Percentiles rank a stretch among this genome's conserved stretches.
phyloP scores from a whole-genome alignment of 257 asterid species.

The Verbena officinalis region DNA sequence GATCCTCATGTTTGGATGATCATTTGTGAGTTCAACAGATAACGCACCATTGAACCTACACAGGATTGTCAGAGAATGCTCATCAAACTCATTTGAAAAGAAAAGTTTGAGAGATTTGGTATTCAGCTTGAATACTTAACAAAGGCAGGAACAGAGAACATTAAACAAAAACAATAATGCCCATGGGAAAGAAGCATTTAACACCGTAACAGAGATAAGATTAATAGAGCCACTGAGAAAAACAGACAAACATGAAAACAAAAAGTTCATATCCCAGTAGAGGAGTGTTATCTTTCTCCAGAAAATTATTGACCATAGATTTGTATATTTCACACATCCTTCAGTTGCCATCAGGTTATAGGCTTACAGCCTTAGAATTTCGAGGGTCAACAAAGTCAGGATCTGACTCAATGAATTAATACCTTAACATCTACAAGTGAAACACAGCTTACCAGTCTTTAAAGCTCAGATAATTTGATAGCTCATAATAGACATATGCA shows the following conservation, averaged over 20 bases:
- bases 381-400: constrained; percentile 6
- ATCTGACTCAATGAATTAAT: constrained; percentile 18
- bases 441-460: constrained; percentile 76
- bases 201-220: constrained; percentile 17
- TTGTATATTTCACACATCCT: constrained; percentile 1
- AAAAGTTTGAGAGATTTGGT: constrained; percentile 20
- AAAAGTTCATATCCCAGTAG: constrained; percentile 4
- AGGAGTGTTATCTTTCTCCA: constrained; percentile 22
- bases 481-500: constrained; percentile 93
- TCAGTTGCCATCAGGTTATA: constrained; percentile 7
- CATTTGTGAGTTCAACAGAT: constrained; percentile 78
- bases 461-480: constrained; percentile 91
- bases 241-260: neutral
- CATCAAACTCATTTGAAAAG: constrained; percentile 17
- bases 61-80: constrained; percentile 28
- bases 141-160: constrained; percentile 6
- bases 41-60: constrained; percentile 94
- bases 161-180: neutral
- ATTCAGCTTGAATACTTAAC: neutral
- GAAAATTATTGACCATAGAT: neutral
- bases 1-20: constrained; percentile 90
- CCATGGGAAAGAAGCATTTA: constrained; percentile 15
- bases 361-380: constrained; percentile 20
- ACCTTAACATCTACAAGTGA: constrained; percentile 19
- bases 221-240: neutral